Percentiles rank a stretch among this genome's conserved stretches.
phyloP scores from a whole-genome alignment of 2,329 filamentous ascomycete genomes.

The Aspergillus sp. region DNA sequence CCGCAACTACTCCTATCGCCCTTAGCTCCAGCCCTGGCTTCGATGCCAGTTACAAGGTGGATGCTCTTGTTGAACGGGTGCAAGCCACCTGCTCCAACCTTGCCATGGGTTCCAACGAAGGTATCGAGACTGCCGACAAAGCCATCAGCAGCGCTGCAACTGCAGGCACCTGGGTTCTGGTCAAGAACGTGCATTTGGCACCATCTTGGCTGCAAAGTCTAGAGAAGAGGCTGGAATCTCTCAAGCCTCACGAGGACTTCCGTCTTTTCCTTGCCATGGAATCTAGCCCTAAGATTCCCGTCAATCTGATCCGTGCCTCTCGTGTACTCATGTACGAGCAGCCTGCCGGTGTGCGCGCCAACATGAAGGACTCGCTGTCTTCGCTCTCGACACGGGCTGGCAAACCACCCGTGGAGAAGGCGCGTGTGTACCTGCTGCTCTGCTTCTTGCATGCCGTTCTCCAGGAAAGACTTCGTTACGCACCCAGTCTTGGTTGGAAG shows the following conservation, averaged over 20 bases:
- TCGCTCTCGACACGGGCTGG: constrained; percentile 73
- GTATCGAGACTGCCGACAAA: constrained; percentile 87
- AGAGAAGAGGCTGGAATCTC: constrained; percentile 92
- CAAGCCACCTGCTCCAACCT: constrained; percentile 89
- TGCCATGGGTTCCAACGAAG: constrained; percentile 98
- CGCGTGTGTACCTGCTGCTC: constrained; percentile 82
- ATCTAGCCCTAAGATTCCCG: constrained; percentile 91
- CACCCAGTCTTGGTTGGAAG: constrained; percentile 93
- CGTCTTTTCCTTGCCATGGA: constrained; percentile 98
- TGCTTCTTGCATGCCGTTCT: constrained; percentile 95
- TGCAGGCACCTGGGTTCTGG: constrained; percentile 89
- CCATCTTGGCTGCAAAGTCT: constrained; percentile 95
- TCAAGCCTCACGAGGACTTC: constrained; percentile 92
- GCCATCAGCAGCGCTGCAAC: constrained; percentile 91
- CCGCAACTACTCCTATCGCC: constrained; percentile 80
- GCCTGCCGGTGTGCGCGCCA: constrained; percentile 90
- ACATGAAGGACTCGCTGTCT: constrained; percentile 96
- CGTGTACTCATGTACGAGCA: constrained; percentile 98
- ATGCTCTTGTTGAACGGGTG: constrained; percentile 83
- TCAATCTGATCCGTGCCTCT: constrained; percentile 89
- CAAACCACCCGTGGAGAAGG: constrained; percentile 86
- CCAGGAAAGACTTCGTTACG: constrained; percentile 91
- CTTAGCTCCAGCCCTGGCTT: constrained; percentile 95
- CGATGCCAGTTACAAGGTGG: constrained; percentile 98
- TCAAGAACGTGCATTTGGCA: constrained; percentile 98